Base-by-base conservation (phyloP, 345 rosid species). In the Raphanus raphanistrum region DNA sequence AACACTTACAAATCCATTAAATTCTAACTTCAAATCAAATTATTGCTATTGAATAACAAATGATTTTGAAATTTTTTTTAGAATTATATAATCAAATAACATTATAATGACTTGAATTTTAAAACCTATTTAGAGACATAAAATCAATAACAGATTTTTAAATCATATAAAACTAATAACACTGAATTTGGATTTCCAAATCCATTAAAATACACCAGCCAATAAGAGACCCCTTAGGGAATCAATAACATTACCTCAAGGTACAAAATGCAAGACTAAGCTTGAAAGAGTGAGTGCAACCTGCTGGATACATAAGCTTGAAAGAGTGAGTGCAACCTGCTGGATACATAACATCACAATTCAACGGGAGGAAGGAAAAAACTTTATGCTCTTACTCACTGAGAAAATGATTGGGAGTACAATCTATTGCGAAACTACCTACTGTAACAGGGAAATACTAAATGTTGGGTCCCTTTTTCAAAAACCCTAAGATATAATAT, bases 211-310 rank as follows among this genome's bases (percentile, higher is more conserved):
- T 21, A 21, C 21, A 21, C 21, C 21, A 0, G 21, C 21, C 21
- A 21, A 21, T 21, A 21, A 21, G 21, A 21, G 21, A 21, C 21
- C 21, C 21, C 25, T 38, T 66, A 63, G 13, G 26, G 12, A 66
- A 32, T 2, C 66, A 70, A 25, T 58, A 59, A 71, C 31, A 12
- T 28, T 5, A 36, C 0, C 88, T 90, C 74, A 94, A 94, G 84
- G 89, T 94, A 72, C 89, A 94, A 71, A 90, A 87, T 80, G 96
- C 90, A 48, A 88, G 88, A 89, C 90, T 88, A 69, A 89, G 89
- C 81, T 84, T 91, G 79, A 87, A 86, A 86, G 91, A 91, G 64
- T 86, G 85, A 89, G 71, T 79, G 86, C 71, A 85, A 81, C 55
- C 78, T 75, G 66, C 59, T 70, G 15, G 88, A 88, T 26, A 45